A percentile compares a stretch with the other conserved stretches of the same genome.
phyloP scores from a whole-genome alignment of 768 basidiomycete genomes.

The Fomitopsis pulvina region DNA sequence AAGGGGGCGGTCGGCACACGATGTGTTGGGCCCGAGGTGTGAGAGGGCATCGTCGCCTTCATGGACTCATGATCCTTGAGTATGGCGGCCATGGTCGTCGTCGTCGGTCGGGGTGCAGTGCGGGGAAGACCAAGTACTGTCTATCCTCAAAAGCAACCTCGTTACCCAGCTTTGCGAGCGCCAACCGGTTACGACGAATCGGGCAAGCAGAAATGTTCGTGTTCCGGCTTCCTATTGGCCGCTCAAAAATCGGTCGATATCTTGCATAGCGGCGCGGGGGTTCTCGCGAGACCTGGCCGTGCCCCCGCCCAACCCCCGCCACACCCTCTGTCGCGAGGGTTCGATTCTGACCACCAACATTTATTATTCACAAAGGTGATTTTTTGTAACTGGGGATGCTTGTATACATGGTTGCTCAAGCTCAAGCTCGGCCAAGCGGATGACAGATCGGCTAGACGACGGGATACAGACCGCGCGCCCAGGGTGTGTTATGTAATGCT shows the following conservation, averaged over 20 bases:
- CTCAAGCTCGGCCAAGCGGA: no score
- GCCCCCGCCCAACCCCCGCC: neutral
- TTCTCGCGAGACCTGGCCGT: no score
- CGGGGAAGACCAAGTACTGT: constrained; percentile 7
- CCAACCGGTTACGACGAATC: neutral
- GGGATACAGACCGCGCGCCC: no score
- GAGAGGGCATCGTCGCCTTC: constrained; percentile 34
- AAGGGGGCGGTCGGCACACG: constrained; percentile 44
- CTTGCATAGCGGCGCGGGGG: neutral
- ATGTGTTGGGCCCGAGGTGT: constrained; percentile 35
- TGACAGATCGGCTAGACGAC: no score
- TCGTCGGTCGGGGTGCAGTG: constrained; percentile 9
- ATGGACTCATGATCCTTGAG: constrained; percentile 26
- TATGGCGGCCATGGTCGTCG: constrained; percentile 27
- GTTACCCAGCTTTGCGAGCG: no score
- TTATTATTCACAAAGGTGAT: no score
- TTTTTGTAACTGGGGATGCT: no score
- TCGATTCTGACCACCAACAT: no score
- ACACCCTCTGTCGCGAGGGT: no score
- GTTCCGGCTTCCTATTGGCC: neutral
- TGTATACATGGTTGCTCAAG: no score
- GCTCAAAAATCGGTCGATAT: neutral
- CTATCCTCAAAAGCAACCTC: no score
- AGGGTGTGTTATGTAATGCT: no score
- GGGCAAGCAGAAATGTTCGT: neutral